These are phyloP conservation scores for Martensiomyces pterosporus DNA, from an alignment of 192 early-diverging fungal species.

Conservation along the genomic window DNA sequence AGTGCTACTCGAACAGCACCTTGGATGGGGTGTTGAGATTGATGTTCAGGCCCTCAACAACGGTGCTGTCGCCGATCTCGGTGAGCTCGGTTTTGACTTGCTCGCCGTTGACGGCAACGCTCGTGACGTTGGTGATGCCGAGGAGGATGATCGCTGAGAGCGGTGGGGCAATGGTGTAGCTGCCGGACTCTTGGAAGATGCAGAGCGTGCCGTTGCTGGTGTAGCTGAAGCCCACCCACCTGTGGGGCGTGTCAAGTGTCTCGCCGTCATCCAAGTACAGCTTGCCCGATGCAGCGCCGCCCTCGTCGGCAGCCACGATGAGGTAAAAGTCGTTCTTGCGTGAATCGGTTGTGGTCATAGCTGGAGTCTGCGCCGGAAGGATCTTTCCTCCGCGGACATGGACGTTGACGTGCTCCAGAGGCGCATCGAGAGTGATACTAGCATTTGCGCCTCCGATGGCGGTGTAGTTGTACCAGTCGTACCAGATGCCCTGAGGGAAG, in stretches of 20 bases:
- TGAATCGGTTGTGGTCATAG: conserved; percentile 49
- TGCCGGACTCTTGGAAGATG: conserved; percentile 8
- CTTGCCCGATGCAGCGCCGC: conserved; percentile 48
- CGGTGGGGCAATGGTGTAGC: conserved; percentile 2
- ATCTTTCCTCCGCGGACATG: conserved; percentile 59
- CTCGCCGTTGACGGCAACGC: conserved; percentile 12
- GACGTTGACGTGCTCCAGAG: conserved; percentile 56
- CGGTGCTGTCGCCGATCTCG: conserved; percentile 5
- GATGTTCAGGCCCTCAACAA: conserved; percentile 12
- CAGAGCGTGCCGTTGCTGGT: not conserved
- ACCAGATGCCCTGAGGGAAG: conserved; percentile 63
- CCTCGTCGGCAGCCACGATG: conserved; percentile 54
- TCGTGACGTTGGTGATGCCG: conserved; percentile 9
- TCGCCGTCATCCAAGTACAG: conserved; percentile 64
- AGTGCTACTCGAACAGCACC: conserved; percentile 1
- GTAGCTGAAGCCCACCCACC: conserved; percentile 25
- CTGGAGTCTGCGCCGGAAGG: conserved; percentile 51
- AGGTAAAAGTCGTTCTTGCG: conserved; percentile 43
- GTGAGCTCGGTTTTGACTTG: not conserved
- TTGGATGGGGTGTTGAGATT: conserved; percentile 4
- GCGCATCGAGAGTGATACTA: conserved; percentile 46
- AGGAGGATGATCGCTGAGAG: conserved; percentile 20
- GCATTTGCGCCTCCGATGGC: conserved; percentile 9
- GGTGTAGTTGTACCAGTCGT: conserved; percentile 52
- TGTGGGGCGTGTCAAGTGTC: conserved; percentile 22